Evolutionary conservation across 1,139 yeast genomes (phyloP).

Genomic region (Zygosaccharomyces pseudobailii): DNA sequence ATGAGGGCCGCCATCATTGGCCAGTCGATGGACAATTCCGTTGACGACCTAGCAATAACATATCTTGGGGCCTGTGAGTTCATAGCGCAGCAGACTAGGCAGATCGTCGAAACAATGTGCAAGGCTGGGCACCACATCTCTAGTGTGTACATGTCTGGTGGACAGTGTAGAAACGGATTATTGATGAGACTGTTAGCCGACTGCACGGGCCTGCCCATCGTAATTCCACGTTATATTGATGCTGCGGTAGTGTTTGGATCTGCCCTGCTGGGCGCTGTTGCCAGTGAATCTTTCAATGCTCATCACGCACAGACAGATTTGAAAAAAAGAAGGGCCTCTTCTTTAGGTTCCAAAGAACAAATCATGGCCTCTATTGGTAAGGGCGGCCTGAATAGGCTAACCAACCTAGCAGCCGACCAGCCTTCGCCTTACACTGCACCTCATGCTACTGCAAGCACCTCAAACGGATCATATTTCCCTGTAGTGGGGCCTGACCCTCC

Average conservation of each 20-base stretch:
- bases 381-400: constrained; percentile 6
- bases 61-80: constrained; percentile 95
- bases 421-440: constrained; percentile 66
- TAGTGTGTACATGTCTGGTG: constrained; percentile 88
- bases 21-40: constrained; percentile 81
- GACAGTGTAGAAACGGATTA: constrained; percentile 89
- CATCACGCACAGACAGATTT: constrained; percentile 7
- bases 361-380: constrained; percentile 5
- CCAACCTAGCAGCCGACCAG: constrained; percentile 18
- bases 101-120: constrained; percentile 82
- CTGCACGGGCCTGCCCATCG: constrained; percentile 86
- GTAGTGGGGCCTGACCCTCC: constrained; percentile 41
- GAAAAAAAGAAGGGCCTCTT: constrained; percentile 16
- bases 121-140: constrained; percentile 70
- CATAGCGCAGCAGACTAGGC: constrained; percentile 95
- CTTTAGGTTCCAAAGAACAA: constrained; percentile 11
- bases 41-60: constrained; percentile 77
- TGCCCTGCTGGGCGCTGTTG: constrained; percentile 91
- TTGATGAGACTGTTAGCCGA: constrained; percentile 88
- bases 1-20: constrained; percentile 96
- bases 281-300: constrained; percentile 35
- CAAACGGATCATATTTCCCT: constrained; percentile 49
- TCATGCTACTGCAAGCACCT: constrained; percentile 20
- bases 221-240: constrained; percentile 90
- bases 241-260: constrained; percentile 96